Evolutionary conservation across 495 filamentous ascomycete genomes (phyloP).

Genomic region (Hypoxylon crocopeplum): DNA sequence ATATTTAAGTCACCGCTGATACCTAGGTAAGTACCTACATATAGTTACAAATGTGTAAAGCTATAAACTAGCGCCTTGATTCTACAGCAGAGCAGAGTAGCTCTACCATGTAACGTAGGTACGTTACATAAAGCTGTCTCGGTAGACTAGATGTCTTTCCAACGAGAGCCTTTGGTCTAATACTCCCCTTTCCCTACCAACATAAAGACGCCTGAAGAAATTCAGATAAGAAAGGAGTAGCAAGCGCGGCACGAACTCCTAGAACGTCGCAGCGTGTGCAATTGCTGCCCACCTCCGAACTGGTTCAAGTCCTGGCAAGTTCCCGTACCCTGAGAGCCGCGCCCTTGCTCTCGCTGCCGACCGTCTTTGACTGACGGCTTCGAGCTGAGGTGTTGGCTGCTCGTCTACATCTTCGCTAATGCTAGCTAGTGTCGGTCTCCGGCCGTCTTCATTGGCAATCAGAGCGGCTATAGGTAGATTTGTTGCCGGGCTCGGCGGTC

Average conservation of each 20-base stretch:
- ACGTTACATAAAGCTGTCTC: too few species aligned
- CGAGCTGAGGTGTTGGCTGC: neutral
- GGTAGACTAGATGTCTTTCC: too few species aligned
- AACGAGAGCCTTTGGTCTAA: neutral
- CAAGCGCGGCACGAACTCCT: too few species aligned
- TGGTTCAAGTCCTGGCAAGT: slow-evolving; percentile 4
- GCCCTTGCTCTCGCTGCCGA: neutral
- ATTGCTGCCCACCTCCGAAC: slow-evolving; percentile 6
- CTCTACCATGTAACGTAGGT: too few species aligned
- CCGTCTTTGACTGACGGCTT: neutral
- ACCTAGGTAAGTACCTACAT: too few species aligned
- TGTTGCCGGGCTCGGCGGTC: neutral
- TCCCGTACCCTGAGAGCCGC: neutral
- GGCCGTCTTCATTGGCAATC: neutral
- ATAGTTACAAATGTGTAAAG: too few species aligned
- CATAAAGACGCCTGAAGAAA: too few species aligned
- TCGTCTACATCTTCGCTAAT: slow-evolving; percentile 5
- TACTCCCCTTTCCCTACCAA: neutral
- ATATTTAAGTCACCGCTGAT: too few species aligned
- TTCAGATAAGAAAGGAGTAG: too few species aligned
- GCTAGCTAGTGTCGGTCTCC: neutral
- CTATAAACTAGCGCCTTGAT: too few species aligned
- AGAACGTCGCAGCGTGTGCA: slow-evolving; percentile 11
- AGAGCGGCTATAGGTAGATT: too few species aligned
- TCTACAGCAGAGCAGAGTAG: too few species aligned